Evolutionary conservation across 2,329 filamentous ascomycete genomes (phyloP).

Genomic region (Gaeumannomyces tritici): DNA sequence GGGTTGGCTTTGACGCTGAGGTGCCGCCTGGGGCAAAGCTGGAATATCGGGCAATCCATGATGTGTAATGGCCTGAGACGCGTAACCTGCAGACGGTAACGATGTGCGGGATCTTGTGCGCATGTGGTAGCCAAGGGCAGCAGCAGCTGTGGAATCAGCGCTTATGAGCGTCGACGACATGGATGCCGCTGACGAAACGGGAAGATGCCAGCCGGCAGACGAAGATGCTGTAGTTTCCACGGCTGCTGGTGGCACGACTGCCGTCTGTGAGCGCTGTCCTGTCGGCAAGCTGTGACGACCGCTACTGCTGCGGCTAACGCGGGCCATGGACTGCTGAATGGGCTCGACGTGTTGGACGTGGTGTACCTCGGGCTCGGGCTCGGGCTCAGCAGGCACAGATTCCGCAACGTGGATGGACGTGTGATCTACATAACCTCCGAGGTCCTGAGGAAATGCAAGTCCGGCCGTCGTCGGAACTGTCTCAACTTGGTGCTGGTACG

Average conservation of each 20-base stretch:
- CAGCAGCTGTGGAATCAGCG: not conserved
- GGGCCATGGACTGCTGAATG: not conserved
- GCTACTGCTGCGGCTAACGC: not conserved
- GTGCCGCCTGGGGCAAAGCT: slow-evolving; percentile 14
- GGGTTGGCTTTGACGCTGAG: slow-evolving; percentile 17
- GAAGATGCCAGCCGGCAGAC: not conserved
- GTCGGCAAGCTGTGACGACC: not conserved
- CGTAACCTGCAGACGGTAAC: slow-evolving; percentile 10
- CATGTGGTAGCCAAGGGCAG: not conserved
- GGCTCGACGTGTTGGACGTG: not conserved
- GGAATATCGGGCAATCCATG: slow-evolving; percentile 8
- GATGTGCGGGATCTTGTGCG: slow-evolving; percentile 11
- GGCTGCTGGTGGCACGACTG: not conserved
- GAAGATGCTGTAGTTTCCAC: not conserved
- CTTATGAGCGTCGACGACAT: not conserved
- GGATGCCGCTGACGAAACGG: not conserved
- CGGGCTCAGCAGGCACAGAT: not conserved
- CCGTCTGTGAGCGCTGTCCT: not conserved
- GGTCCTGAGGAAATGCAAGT: not conserved
- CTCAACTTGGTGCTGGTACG: not conserved
- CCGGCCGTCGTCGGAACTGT: not conserved
- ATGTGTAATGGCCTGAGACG: slow-evolving; percentile 5
- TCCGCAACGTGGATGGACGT: not conserved
- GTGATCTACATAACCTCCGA: not conserved
- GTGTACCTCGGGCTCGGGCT: not conserved